Evolutionary conservation across 805 yeast species (phyloP).

Genomic region (Candida chilensis): DNA sequence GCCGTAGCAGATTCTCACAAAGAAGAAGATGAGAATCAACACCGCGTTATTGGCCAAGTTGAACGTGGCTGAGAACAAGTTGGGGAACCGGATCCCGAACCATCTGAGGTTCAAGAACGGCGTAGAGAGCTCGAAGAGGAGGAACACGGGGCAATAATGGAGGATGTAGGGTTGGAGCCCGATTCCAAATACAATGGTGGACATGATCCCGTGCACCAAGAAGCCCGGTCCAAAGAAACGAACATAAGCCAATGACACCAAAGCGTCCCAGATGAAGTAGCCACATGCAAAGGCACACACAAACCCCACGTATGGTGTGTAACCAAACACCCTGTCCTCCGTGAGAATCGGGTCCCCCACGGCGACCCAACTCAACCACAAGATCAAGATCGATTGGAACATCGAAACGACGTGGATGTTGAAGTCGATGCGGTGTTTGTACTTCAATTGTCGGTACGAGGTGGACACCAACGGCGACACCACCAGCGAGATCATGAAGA

Average conservation of each 20-base stretch:
- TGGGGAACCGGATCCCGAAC: constrained; percentile 21
- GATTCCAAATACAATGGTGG: constrained; percentile 16
- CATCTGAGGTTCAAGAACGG: constrained; percentile 25
- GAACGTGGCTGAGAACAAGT: constrained; percentile 12
- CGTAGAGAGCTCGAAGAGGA: constrained; percentile 23
- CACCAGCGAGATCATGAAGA: constrained; percentile 10
- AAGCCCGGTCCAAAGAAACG: constrained; percentile 21
- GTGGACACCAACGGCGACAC: neutral
- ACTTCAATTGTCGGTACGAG: neutral
- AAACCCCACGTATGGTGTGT: constrained; percentile 19
- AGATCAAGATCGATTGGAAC: constrained; percentile 17
- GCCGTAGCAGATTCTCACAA: constrained; percentile 24
- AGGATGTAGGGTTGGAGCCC: constrained; percentile 14
- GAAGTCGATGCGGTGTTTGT: constrained; percentile 13
- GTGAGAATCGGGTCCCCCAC: constrained; percentile 13
- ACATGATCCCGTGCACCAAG: constrained; percentile 21
- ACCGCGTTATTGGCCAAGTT: constrained; percentile 20
- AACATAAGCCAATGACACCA: constrained; percentile 14
- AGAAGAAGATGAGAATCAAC: constrained; percentile 20
- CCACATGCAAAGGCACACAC: constrained; percentile 17
- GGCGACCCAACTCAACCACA: constrained; percentile 15
- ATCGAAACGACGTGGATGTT: constrained; percentile 20
- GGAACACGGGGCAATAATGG: constrained; percentile 20
- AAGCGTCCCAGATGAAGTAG: constrained; percentile 25
- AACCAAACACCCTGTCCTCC: constrained; percentile 17